Base-by-base conservation (phyloP, 2,329 filamentous ascomycete genomes). In the Xylaria sp. region DNA sequence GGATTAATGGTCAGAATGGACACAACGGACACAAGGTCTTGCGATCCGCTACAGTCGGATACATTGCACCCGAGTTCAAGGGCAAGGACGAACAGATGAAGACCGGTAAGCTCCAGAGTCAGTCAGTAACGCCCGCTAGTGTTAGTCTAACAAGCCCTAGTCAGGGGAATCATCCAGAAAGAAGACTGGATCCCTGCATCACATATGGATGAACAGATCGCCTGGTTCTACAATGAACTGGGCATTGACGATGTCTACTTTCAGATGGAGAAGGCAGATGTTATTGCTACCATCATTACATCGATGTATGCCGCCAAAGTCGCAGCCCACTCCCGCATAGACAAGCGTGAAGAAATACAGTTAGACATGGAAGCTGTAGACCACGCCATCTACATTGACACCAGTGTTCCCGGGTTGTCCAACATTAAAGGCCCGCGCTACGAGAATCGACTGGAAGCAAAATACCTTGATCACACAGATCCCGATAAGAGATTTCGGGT, bases 181-280 rank as follows among this genome's bases (percentile, higher is more conserved):
- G 92, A 91, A 77, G 92, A 91, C 68, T 97, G 97, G 88, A 93
- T 99, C 70, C 96, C 96, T 1, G 86, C 88, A 66, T 86, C 92
- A 61, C 92, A 97, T 73, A 87, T 97, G 71, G 92, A 97, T 71
- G 87, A 90, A 31, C 94, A 99, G 82, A 93, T 94, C 60, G 87
- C 89, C 68, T 99, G 96, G 95, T 99, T 99, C 85, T 99, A 99
- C 85, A 93, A 96, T 79, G 92, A 97, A 81, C 89, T 99, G 28
- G 96, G 96, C 75, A 99, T 99, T 76, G 96, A 99, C 78, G 96
- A 97, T 85, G 95, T 97, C 82, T 98, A 97, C 86, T 98, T 98
- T 84, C 90, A 94, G 79, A 94, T 95, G 73, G 94, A 97, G 84
- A 89, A 87, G 4, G 92, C 92, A 20, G 90, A 93, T 65, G 93